Percentiles rank a stretch among this genome's conserved stretches.
phyloP scores from a whole-genome alignment of 2,329 filamentous ascomycete species.

The Shiraia bambusicola region DNA sequence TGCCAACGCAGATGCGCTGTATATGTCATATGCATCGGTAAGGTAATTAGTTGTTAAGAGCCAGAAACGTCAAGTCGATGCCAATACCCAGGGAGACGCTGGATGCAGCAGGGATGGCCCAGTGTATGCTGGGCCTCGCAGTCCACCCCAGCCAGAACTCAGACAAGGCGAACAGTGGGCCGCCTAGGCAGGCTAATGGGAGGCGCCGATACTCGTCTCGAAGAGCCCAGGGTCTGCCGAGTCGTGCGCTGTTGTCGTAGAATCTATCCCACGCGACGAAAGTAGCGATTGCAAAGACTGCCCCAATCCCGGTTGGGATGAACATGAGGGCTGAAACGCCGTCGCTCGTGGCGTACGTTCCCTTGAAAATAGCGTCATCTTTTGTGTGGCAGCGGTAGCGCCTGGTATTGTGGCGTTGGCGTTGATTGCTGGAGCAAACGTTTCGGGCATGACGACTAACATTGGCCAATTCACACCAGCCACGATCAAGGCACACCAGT shows the following conservation, averaged over 20 bases:
- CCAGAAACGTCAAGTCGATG: slow-evolving; percentile 1
- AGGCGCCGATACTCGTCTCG: slow-evolving; percentile 1
- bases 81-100: neutral
- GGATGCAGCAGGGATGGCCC: neutral
- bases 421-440: slow-evolving; percentile 1
- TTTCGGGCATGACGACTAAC: neutral
- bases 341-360: neutral
- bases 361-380: neutral
- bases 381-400: neutral
- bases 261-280: slow-evolving; percentile 1
- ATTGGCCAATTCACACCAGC: neutral
- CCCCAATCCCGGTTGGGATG: neutral
- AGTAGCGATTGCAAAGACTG: neutral
- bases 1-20: slow-evolving; percentile 1
- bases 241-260: neutral
- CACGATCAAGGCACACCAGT: slow-evolving; percentile 1
- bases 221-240: slow-evolving; percentile 1
- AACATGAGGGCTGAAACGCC: neutral
- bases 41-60: slow-evolving; percentile 1
- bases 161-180: neutral
- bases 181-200: neutral
- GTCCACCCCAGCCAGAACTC: slow-evolving; percentile 1
- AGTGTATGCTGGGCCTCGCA: neutral
- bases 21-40: slow-evolving; percentile 2
- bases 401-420: neutral